Percentiles rank a stretch among this genome's conserved stretches.
Conservation (phyloP, 495 filamentous ascomycete genomes). For the Sabuloglossum arenarium region DNA sequence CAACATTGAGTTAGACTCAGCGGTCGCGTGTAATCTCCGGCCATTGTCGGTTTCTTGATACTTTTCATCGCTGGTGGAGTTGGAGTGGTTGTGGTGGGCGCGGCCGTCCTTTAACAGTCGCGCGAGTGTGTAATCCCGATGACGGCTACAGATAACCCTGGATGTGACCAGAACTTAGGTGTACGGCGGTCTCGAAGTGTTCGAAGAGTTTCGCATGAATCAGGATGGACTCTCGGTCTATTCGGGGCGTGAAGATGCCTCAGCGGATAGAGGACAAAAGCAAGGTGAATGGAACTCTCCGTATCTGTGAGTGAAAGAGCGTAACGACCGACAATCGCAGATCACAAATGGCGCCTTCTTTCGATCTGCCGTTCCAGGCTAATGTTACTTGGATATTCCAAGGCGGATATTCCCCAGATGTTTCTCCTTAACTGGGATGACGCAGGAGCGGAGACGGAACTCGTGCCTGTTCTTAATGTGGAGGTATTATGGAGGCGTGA, state of each 20-base stretch:
- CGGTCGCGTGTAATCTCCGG: conserved; percentile 7
- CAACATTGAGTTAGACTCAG: conserved; percentile 16
- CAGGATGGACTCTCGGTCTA: background rate
- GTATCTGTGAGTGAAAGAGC: background rate
- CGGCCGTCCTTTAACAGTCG: background rate
- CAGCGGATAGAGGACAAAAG: background rate
- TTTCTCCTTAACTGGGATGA: background rate
- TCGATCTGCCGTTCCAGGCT: background rate
- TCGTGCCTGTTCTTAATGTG: too few relatives aligned
- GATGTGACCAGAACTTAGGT: background rate
- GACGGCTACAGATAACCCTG: background rate
- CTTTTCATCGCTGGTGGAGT: background rate
- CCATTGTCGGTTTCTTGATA: conserved; percentile 2
- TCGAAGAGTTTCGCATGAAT: background rate
- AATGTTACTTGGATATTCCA: background rate
- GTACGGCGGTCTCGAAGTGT: background rate
- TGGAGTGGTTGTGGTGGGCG: background rate
- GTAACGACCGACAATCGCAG: background rate
- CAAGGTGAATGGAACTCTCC: background rate
- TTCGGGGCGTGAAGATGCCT: background rate
- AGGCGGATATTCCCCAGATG: background rate
- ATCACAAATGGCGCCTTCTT: background rate
- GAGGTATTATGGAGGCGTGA: background rate
- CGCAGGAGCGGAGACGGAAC: background rate
- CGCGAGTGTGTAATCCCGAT: background rate